Conservation (phyloP, 106 monocot species). For the Hemerocallis citrina region DNA sequence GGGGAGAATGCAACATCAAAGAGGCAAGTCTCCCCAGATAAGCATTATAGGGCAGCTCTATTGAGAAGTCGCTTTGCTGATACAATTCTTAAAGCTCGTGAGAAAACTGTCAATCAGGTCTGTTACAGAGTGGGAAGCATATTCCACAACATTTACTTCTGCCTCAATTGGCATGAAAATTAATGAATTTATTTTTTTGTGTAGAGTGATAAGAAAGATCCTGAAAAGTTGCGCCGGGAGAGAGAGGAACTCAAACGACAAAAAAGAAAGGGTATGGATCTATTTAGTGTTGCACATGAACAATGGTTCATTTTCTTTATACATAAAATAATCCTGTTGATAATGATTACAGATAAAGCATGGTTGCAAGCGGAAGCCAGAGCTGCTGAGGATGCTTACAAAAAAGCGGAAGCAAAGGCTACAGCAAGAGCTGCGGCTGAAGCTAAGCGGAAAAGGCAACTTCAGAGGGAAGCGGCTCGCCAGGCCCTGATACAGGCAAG, state of each 20-base stretch:
- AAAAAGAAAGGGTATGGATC: conserved; percentile 53
- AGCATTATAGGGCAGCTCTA: conserved; percentile 69
- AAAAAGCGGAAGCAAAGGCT: too few relatives aligned
- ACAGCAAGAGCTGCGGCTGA: conserved; percentile 55
- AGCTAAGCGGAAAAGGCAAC: conserved; percentile 67
- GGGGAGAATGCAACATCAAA: conserved; percentile 69
- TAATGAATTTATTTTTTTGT: not conserved
- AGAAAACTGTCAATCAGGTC: conserved; percentile 87
- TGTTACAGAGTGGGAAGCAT: not conserved
- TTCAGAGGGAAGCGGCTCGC: conserved; percentile 90
- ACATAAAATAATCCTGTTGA: too few relatives aligned
- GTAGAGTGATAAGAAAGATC: conserved; percentile 71
- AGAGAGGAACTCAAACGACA: conserved; percentile 76
- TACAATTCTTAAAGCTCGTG: conserved; percentile 91
- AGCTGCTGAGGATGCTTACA: conserved; percentile 78
- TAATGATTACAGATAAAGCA: conserved; percentile 61
- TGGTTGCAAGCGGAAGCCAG: conserved; percentile 83
- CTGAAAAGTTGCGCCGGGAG: conserved; percentile 67
- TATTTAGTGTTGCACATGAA: not conserved
- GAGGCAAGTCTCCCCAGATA: conserved; percentile 76
- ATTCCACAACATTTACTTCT: not conserved
- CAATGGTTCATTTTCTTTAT: not conserved
- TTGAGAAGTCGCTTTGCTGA: conserved; percentile 87
- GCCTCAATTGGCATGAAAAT: too few relatives aligned
- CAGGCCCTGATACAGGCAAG: conserved; percentile 73